Base-by-base conservation (phyloP, 2,329 filamentous ascomycete genomes). In the Fusarium clavum region DNA sequence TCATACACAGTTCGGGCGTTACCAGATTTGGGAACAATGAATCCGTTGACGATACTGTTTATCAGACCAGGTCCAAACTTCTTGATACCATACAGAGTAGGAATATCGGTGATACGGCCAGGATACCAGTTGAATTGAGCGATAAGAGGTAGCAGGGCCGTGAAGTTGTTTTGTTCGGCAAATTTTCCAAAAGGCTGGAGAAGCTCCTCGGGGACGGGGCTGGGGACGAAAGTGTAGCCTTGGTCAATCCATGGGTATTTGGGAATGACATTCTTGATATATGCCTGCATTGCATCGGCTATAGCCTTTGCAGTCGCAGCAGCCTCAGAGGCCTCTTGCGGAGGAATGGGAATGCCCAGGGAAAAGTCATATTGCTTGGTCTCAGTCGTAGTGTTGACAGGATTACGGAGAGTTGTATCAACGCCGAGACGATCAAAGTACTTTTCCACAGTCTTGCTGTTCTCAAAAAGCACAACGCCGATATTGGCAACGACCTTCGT, bases 191-290 rank as follows among this genome's bases (percentile, higher is more conserved):
- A 73, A 3, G 72, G 72, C 0, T 64, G 29, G 3, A 47, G 47
- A 5, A 73, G 69, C 20, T 73, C 72, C 8, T 73, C 10, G 0
- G 72, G 72, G 1, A 73, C 59, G 1, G 70, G 69, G 6, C 25
- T 27, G 16, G 72, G 67, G 1, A 73, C 18, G 0, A 73, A 45
- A 1, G 43, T 22, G 16, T 67, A 74, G 12, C 72, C 72, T 16
- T 71, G 48, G 22, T 73, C 72, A 8, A 73, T n/a, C 69, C 71
- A 73, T 1, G 67, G 51, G 14, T 74, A 74, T 25, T 61, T 73
- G 6, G 64, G 16, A 0, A 74, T 53, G 16, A 73, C 64, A 1
- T 58, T 57, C 22, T 66, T 25, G 4, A 45, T 25, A 29, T 73
- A 73, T 8, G 34, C 45, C 2, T 58, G 41, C 8, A 65, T 40